Evolutionary conservation across 352 stramenopile species (phyloP).

Genomic region (Phytophthora syringae): DNA sequence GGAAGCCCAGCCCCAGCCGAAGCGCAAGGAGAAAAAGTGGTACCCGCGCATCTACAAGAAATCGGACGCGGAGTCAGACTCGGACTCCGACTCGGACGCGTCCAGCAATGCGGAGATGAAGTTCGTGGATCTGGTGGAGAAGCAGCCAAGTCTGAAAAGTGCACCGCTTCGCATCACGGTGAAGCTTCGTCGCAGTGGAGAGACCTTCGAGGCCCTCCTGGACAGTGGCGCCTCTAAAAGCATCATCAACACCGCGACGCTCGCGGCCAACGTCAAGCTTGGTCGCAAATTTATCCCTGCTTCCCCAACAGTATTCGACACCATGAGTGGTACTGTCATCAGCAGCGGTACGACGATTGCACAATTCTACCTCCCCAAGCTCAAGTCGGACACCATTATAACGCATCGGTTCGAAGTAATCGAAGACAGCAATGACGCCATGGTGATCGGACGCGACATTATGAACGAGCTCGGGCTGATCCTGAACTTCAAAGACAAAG

Average conservation of each 20-base stretch:
- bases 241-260: constrained; percentile 4
- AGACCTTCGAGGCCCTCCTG: background rate
- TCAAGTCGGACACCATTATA: constrained; percentile 9
- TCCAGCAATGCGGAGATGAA: background rate
- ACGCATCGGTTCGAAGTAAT: constrained; percentile 14
- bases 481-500: constrained; percentile 8
- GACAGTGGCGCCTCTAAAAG: constrained; percentile 9
- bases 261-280: background rate
- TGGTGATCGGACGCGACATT: constrained; percentile 11
- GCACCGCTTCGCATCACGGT: constrained; percentile 7
- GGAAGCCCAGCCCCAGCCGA: background rate
- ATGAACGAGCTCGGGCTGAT: constrained; percentile 10
- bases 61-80: background rate
- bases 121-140: background rate
- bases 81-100: background rate
- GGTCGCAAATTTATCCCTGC: constrained; percentile 3
- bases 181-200: background rate
- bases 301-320: constrained; percentile 13
- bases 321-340: constrained; percentile 1
- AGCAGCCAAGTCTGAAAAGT: too few relatives aligned
- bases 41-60: constrained; percentile 8
- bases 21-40: background rate
- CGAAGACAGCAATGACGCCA: constrained; percentile 4
- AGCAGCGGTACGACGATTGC: background rate
- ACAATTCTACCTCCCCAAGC: background rate